phyloP scores from a whole-genome alignment of 2,329 filamentous ascomycete genomes.

The Pseudonectria buxi region DNA sequence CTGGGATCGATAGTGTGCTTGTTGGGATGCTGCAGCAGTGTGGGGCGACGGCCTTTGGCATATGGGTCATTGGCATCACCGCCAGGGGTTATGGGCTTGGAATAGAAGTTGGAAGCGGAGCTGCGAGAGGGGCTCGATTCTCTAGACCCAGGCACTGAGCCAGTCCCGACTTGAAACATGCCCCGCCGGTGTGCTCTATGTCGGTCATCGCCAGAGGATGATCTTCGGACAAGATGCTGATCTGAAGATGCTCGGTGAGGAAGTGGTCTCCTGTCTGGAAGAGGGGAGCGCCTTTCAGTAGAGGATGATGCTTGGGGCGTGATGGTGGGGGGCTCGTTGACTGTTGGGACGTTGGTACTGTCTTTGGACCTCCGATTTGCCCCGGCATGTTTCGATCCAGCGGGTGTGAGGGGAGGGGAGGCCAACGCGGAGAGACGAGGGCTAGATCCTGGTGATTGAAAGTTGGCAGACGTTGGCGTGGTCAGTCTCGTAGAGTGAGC shows the following conservation, averaged over 20 bases:
- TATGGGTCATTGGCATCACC: slow-evolving; percentile 82
- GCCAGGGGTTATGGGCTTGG: slow-evolving; percentile 69
- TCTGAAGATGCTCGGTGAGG: slow-evolving; percentile 38
- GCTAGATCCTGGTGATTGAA: slow-evolving; percentile 60
- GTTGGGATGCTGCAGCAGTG: slow-evolving; percentile 58
- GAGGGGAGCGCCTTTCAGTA: slow-evolving; percentile 42
- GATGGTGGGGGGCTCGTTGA: slow-evolving; percentile 42
- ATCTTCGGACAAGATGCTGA: slow-evolving; percentile 35
- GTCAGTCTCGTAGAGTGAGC: slow-evolving; percentile 56
- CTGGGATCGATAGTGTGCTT: slow-evolving; percentile 64
- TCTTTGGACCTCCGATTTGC: slow-evolving; percentile 26
- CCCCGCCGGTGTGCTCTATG: slow-evolving; percentile 43
- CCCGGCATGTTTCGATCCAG: slow-evolving; percentile 53
- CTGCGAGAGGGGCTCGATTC: slow-evolving; percentile 60
- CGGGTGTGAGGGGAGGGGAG: slow-evolving; percentile 83
- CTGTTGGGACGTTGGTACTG: slow-evolving; percentile 34
- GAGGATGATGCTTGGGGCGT: slow-evolving; percentile 62
- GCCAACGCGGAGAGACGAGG: slow-evolving; percentile 66
- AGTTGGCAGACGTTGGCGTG: slow-evolving; percentile 58
- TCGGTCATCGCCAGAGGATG: slow-evolving; percentile 33
- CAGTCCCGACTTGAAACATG: slow-evolving; percentile 46
- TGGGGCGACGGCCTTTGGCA: slow-evolving; percentile 69
- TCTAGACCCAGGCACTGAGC: slow-evolving; percentile 51
- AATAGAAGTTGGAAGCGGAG: slow-evolving; percentile 57
- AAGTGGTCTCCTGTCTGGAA: slow-evolving; percentile 33